phyloP scores from a whole-genome alignment of 768 basidiomycete species.

The Trametes coccinea region DNA sequence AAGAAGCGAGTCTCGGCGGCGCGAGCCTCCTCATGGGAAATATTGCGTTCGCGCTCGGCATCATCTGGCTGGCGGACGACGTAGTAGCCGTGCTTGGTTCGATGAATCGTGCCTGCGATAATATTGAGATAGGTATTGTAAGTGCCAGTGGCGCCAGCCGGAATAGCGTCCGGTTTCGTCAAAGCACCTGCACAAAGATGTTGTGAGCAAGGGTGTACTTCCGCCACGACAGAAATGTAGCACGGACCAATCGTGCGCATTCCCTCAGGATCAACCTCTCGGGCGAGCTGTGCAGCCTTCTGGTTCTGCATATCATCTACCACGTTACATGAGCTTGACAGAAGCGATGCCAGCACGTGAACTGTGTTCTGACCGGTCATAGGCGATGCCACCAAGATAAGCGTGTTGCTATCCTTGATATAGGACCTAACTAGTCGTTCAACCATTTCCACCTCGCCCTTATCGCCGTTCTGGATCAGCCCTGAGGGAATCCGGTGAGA shows the following conservation, averaged over 20 bases:
- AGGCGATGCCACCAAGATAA: conserved; percentile 55
- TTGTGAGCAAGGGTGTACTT: neutral
- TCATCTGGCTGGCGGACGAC: conserved; percentile 67
- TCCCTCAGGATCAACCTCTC: conserved; percentile 46
- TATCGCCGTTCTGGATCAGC: conserved; percentile 50
- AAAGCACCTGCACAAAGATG: conserved; percentile 43
- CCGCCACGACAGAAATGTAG: neutral
- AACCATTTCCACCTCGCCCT: conserved; percentile 43
- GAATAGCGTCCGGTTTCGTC: conserved; percentile 61
- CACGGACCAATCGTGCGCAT: conserved; percentile 50
- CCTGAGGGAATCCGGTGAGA: too few relatives aligned
- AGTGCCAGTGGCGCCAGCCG: conserved; percentile 41
- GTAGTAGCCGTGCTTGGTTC: conserved; percentile 50
- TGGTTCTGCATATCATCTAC: conserved; percentile 63
- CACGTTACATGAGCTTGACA: too few relatives aligned
- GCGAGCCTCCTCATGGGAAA: conserved; percentile 42
- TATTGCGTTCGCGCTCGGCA: conserved; percentile 42
- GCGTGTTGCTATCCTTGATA: conserved; percentile 46
- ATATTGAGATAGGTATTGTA: conserved; percentile 51
- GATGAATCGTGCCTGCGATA: conserved; percentile 47
- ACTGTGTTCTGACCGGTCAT: conserved; percentile 45
- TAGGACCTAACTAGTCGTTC: conserved; percentile 50
- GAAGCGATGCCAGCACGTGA: neutral
- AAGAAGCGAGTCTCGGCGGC: conserved; percentile 47
- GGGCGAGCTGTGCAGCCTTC: conserved; percentile 50